phyloP scores from a whole-genome alignment of 2,329 filamentous ascomycete genomes.

The Pseudopithomyces maydicus region DNA sequence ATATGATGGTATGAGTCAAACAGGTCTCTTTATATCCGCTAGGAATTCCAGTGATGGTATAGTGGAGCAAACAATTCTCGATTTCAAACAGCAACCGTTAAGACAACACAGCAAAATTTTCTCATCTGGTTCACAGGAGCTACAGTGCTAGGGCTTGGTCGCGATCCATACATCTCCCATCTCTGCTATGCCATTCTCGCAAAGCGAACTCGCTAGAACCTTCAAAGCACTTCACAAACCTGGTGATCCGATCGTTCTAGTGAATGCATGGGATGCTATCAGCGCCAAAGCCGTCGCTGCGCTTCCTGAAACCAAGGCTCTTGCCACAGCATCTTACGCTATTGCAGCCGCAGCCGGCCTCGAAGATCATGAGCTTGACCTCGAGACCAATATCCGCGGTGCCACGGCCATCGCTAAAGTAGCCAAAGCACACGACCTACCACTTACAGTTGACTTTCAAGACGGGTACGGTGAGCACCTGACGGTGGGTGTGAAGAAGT shows the following conservation, averaged over 20 bases:
- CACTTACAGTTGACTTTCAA: slow-evolving; percentile 64
- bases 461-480: slow-evolving; percentile 62
- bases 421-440: slow-evolving; percentile 49
- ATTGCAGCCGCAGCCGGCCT: slow-evolving; percentile 39
- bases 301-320: slow-evolving; percentile 50
- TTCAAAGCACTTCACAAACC: slow-evolving; percentile 55
- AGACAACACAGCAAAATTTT: too few species aligned
- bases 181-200: slow-evolving; percentile 11
- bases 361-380: slow-evolving; percentile 49
- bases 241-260: slow-evolving; percentile 57
- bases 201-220: slow-evolving; percentile 16
- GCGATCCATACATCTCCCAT: neutral
- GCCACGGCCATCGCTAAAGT: slow-evolving; percentile 53
- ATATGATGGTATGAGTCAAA: neutral
- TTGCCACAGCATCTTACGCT: slow-evolving; percentile 45
- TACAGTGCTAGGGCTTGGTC: too few species aligned
- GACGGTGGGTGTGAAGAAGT: slow-evolving; percentile 50
- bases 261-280: slow-evolving; percentile 61
- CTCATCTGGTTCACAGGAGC: too few species aligned
- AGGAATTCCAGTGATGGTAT: too few species aligned
- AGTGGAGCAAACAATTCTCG: too few species aligned
- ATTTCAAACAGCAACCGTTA: too few species aligned
- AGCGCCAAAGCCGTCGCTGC: slow-evolving; percentile 54
- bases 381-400: slow-evolving; percentile 57
- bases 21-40: too few species aligned